phyloP scores from a whole-genome alignment of 2,329 filamentous ascomycete species.

The Cercospora sp. region DNA sequence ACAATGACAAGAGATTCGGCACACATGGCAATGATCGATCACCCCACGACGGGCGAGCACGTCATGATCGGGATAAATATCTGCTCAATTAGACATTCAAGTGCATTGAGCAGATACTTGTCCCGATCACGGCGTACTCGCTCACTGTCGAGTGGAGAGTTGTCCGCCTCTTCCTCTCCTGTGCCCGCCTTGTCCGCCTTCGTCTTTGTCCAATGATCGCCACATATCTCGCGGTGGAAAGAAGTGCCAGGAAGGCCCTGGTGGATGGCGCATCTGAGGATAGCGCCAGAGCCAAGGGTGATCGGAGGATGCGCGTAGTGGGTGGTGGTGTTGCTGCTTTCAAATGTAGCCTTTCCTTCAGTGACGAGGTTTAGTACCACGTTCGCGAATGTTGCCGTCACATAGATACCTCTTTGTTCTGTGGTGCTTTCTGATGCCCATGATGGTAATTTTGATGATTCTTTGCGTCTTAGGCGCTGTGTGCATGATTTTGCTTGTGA shows the following conservation, averaged over 20 bases:
- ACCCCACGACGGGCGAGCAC: not conserved
- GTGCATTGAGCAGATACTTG: not conserved
- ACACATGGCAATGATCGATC: not conserved
- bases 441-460: not conserved
- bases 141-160: not conserved
- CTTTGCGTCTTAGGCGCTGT: not conserved
- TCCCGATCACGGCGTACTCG: not conserved
- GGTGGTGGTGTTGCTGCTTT: not conserved
- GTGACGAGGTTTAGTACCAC: not conserved
- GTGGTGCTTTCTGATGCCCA: not conserved
- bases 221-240: not conserved
- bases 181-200: not conserved
- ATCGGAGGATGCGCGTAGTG: not conserved
- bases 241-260: not conserved
- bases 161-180: not conserved
- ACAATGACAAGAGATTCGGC: not conserved
- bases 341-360: not conserved
- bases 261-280: not conserved
- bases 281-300: not conserved
- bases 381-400: not conserved
- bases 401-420: not conserved
- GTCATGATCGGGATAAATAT: not conserved
- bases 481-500: not conserved
- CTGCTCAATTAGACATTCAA: not conserved
- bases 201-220: not conserved